Conservation (phyloP, 2,329 filamentous ascomycete species). For the Aureobasidium sp. region DNA sequence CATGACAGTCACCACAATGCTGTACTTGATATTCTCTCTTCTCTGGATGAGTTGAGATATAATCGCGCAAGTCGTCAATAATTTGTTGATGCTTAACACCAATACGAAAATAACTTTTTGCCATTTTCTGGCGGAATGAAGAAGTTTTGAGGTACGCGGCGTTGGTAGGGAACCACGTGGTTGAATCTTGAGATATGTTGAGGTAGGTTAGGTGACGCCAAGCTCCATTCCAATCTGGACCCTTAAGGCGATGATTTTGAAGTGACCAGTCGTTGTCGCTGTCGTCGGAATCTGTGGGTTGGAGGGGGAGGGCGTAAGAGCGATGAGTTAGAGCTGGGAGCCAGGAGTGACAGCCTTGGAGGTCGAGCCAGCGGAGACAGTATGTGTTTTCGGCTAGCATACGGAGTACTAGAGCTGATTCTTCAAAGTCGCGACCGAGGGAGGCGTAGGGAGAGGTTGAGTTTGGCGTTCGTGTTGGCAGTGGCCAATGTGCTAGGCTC, state of each 20-base stretch:
- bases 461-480: constrained; percentile 51
- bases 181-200: not conserved
- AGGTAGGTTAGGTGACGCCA: constrained; percentile 15
- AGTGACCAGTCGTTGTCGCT: constrained; percentile 1
- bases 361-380: constrained; percentile 54
- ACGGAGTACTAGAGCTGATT: constrained; percentile 50
- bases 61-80: not conserved
- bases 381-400: constrained; percentile 50
- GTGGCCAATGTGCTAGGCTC: constrained; percentile 56
- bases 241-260: not conserved
- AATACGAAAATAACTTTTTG: not conserved
- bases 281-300: not conserved
- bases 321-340: constrained; percentile 37
- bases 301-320: not conserved
- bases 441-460: constrained; percentile 47
- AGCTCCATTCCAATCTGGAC: constrained; percentile 2
- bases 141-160: not conserved
- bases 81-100: not conserved
- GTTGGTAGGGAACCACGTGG: not conserved
- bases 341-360: constrained; percentile 55
- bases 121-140: not conserved
- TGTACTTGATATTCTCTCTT: not conserved
- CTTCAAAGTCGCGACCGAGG: constrained; percentile 49
- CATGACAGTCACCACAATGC: constrained; percentile 10
- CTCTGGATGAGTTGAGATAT: not conserved